Evolutionary conservation across 2,329 filamentous ascomycete genomes (phyloP).

Genomic region (Byssothecium circinans): DNA sequence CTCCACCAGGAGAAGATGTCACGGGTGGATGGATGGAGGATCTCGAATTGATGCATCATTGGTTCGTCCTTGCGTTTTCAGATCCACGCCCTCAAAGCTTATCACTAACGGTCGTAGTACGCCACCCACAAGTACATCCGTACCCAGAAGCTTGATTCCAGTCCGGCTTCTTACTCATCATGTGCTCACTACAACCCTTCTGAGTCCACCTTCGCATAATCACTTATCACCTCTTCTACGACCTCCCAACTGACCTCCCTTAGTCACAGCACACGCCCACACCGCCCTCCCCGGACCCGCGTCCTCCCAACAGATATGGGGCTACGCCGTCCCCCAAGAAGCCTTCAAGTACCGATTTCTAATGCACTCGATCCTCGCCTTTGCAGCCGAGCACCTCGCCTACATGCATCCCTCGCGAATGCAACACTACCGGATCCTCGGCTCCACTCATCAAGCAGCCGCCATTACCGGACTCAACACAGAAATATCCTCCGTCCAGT

Average conservation of each 20-base stretch:
- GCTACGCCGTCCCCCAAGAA: constrained; percentile 37
- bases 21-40: constrained; percentile 26
- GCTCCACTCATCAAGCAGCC: constrained; percentile 31
- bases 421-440: constrained; percentile 25
- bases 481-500: constrained; percentile 21
- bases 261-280: constrained; percentile 25
- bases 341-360: constrained; percentile 40
- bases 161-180: not conserved
- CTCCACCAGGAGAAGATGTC: not conserved
- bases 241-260: not conserved
- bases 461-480: constrained; percentile 25
- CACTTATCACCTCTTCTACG: not conserved
- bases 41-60: constrained; percentile 35
- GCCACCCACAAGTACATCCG: no score
- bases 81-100: not conserved
- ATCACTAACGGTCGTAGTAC: not conserved
- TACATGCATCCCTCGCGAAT: constrained; percentile 26
- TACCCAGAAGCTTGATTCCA: no score
- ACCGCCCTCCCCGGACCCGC: constrained; percentile 25
- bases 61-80: not conserved
- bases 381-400: constrained; percentile 41
- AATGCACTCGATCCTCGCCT: constrained; percentile 44
- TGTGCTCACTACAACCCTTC: no score
- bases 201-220: no score
- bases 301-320: constrained; percentile 36